A percentile compares a stretch with the other conserved stretches of the same genome.
phyloP scores from a whole-genome alignment of 352 stramenopile species.

The Globisporangium radiosum region DNA sequence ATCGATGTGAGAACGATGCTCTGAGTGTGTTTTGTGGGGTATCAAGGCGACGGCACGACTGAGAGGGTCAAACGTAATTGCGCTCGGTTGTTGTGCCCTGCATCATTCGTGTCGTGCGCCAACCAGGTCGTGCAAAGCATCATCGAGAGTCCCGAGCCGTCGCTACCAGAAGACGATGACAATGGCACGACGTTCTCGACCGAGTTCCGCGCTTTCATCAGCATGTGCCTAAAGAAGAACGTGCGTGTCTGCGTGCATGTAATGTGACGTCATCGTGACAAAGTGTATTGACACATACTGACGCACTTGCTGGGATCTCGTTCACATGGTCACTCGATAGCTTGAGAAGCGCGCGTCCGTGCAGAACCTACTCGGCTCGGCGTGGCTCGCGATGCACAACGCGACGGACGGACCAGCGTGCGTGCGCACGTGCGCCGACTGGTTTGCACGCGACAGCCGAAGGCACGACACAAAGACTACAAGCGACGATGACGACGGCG shows the following conservation, averaged over 20 bases:
- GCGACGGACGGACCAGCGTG: conserved; percentile 29
- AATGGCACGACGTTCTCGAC: conserved; percentile 23
- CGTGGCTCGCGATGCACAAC: conserved; percentile 52
- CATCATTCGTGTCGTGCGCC: no score
- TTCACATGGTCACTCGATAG: conserved; percentile 12
- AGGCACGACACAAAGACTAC: not conserved
- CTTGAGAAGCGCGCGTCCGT: conserved; percentile 50
- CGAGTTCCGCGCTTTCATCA: conserved; percentile 56
- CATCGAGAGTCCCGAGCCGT: conserved; percentile 48
- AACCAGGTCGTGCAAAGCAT: conserved; percentile 66
- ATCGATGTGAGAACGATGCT: conserved; percentile 41
- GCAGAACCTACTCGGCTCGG: conserved; percentile 37
- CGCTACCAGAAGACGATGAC: conserved; percentile 24
- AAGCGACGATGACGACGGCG: conserved; percentile 10
- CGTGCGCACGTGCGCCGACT: conserved; percentile 22
- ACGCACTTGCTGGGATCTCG: not conserved
- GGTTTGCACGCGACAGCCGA: conserved; percentile 16
- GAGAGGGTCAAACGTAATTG: not conserved
- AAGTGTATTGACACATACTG: not conserved
- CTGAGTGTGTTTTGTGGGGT: not conserved
- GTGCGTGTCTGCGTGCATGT: conserved; percentile 17
- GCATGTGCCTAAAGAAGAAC: conserved; percentile 57
- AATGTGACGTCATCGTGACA: not conserved
- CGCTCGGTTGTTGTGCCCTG: not conserved
- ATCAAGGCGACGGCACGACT: not conserved